Percentiles rank a stretch among this genome's conserved stretches.
phyloP scores from a whole-genome alignment of 176 grass and related monocot species.

The Cenchrus americanus region DNA sequence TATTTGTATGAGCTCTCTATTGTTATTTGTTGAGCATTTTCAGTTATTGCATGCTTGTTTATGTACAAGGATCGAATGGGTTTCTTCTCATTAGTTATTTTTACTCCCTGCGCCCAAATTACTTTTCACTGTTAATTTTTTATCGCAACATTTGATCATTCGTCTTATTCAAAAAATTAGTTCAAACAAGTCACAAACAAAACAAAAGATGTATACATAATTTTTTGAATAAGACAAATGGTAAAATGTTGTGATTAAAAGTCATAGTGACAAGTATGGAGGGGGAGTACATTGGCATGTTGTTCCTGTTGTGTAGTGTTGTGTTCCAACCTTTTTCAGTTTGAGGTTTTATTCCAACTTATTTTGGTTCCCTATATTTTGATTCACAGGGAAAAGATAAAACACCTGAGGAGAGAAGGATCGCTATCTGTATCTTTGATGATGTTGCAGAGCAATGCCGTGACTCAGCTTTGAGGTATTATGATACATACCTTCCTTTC shows the following conservation, averaged over 20 bases:
- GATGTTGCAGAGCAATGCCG: slow-evolving; percentile 95
- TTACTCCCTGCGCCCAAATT: no score
- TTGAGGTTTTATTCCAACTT: background rate
- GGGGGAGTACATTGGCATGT: background rate
- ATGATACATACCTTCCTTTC: slow-evolving; percentile 97
- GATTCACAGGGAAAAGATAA: slow-evolving; percentile 91
- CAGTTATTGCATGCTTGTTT: background rate
- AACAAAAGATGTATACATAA: no score
- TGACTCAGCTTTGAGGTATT: slow-evolving; percentile 90
- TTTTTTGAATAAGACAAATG: no score
- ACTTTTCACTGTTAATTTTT: no score
- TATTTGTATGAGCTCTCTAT: background rate
- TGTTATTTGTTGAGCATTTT: background rate
- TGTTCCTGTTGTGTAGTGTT: background rate
- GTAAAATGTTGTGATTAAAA: no score
- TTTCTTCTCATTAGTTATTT: background rate
- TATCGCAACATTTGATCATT: no score
- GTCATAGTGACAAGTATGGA: no score
- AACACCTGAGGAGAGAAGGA: slow-evolving; percentile 96
- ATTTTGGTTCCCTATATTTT: slow-evolving; percentile 16
- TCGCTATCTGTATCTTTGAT: slow-evolving; percentile 99
- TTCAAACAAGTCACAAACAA: no score
- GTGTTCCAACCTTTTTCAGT: background rate
- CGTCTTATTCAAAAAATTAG: no score
- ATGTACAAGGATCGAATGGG: no score